A percentile compares a stretch with the other conserved stretches of the same genome.
Conservation (phyloP, 768 basidiomycete species). For the Hemileccinum rubropunctum region DNA sequence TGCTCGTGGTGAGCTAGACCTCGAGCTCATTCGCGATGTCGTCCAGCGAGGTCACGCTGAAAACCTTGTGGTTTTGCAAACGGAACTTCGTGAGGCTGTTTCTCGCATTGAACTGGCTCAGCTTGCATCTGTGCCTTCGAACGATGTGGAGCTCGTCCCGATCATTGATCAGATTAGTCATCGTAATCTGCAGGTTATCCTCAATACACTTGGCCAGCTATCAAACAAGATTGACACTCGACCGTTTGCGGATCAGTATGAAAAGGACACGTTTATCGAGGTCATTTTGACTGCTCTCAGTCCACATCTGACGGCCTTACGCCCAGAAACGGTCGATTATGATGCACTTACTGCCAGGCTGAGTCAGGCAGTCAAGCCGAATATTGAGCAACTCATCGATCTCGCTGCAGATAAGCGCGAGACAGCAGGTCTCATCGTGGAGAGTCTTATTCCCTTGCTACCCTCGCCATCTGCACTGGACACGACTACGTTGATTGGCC, state of each 20-base stretch:
- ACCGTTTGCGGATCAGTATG: constrained; percentile 39
- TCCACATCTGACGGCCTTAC: constrained; percentile 60
- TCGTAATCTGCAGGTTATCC: constrained; percentile 56
- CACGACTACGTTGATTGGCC: constrained; percentile 50
- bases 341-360: constrained; percentile 72
- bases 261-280: constrained; percentile 58
- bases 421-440: constrained; percentile 78
- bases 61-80: constrained; percentile 53
- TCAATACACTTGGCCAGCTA: constrained; percentile 55
- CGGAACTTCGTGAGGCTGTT: constrained; percentile 53
- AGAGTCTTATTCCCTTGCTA: constrained; percentile 65
- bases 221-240: constrained; percentile 33
- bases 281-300: constrained; percentile 55
- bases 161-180: constrained; percentile 58
- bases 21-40: constrained; percentile 68
- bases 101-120: constrained; percentile 39
- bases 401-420: constrained; percentile 86
- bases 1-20: constrained; percentile 74
- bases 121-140: constrained; percentile 9
- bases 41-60: constrained; percentile 68
- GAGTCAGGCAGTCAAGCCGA: constrained; percentile 83
- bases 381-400: constrained; percentile 86
- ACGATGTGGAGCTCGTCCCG: constrained; percentile 35
- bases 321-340: constrained; percentile 71
- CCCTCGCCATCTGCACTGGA: constrained; percentile 47